Conservation (phyloP, 208 protist genomes). For the Leishmania braziliensis region DNA sequence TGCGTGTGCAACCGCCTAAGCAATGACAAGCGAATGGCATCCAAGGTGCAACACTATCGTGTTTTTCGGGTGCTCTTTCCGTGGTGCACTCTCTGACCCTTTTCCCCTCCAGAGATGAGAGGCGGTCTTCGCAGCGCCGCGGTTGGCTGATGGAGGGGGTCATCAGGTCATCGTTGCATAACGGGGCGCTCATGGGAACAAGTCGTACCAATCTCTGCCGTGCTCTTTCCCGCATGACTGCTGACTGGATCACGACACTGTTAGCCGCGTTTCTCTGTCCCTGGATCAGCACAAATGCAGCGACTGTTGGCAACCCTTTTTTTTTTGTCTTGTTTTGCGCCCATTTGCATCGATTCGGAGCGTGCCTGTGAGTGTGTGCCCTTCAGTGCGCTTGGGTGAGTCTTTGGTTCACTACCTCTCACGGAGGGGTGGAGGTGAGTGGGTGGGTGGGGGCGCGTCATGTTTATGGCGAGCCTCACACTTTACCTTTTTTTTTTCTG, state of each 20-base stretch:
- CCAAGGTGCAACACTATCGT: not conserved
- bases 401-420: not conserved
- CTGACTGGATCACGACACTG: not conserved
- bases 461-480: not conserved
- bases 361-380: not conserved
- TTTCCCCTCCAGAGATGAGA: constrained; percentile 4
- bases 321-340: not conserved
- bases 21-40: not conserved
- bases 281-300: not conserved
- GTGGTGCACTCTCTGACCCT: not conserved
- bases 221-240: not conserved
- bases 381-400: not conserved
- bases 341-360: not conserved
- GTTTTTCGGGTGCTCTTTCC: constrained; percentile 7
- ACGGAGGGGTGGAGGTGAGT: not conserved
- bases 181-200: not conserved
- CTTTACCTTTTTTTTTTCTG: not conserved
- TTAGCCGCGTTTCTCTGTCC: not conserved
- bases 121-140: not conserved
- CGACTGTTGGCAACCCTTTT: not conserved
- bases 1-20: not conserved
- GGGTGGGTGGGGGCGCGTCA: not conserved
- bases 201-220: not conserved
- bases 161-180: not conserved
- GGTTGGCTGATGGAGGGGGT: not conserved